Evolutionary conservation across 257 asterid species (phyloP).

Genomic region (Parsonsia alboflavescens): DNA sequence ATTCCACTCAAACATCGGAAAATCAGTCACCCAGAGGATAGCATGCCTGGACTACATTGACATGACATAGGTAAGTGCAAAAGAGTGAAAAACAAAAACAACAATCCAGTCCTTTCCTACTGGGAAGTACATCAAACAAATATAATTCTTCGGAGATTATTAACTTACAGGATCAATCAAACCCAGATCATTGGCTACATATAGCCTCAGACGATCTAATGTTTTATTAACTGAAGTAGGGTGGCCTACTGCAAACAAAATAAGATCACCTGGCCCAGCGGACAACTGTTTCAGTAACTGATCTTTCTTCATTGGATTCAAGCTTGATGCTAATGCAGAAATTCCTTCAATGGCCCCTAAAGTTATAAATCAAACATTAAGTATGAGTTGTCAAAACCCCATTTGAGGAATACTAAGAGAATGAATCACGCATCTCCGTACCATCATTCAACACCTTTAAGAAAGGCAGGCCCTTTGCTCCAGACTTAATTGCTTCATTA

Average conservation of each 20-base stretch:
- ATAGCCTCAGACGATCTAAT: constrained; percentile 68
- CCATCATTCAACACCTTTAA: constrained; percentile 78
- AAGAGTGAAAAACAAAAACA: constrained; percentile 13
- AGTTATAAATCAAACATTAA: constrained; percentile 18
- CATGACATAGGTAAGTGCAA: constrained; percentile 20
- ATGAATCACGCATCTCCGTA: constrained; percentile 27
- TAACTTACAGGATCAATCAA: constrained; percentile 74
- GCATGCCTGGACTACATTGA: constrained; percentile 68
- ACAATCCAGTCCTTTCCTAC: background rate
- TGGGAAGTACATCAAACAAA: background rate
- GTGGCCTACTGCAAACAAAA: constrained; percentile 92
- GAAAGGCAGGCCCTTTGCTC: constrained; percentile 96
- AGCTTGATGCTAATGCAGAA: constrained; percentile 66
- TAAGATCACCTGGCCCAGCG: constrained; percentile 74
- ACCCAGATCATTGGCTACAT: constrained; percentile 67
- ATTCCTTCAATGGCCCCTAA: constrained; percentile 89
- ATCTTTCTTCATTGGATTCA: constrained; percentile 45
- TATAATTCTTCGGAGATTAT: background rate
- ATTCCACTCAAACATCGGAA: constrained; percentile 99
- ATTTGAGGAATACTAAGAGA: background rate
- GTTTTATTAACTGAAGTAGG: constrained; percentile 62
- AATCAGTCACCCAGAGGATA: constrained; percentile 96
- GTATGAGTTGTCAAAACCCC: background rate
- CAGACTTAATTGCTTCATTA: constrained; percentile 76
- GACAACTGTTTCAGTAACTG: constrained; percentile 48